A percentile compares a stretch with the other conserved stretches of the same genome.
Conservation (phyloP, 495 filamentous ascomycete species). For the Penicillium tannophilum region DNA sequence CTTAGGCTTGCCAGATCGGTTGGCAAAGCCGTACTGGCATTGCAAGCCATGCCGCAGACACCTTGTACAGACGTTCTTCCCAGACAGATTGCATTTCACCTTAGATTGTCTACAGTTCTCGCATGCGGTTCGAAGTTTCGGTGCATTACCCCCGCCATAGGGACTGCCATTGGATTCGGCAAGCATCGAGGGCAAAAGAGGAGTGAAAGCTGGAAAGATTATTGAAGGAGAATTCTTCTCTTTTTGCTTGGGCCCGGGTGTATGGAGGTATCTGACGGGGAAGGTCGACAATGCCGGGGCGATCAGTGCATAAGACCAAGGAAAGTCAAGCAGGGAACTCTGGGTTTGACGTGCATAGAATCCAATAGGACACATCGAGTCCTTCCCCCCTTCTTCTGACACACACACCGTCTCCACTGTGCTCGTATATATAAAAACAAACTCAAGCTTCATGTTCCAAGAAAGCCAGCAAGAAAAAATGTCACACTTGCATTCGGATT, state of each 20-base stretch:
- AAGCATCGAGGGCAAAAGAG: conserved; percentile 30
- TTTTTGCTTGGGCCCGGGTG: conserved; percentile 1
- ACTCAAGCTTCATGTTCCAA: conserved; percentile 21
- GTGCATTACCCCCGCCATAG: conserved; percentile 30
- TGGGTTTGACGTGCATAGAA: conserved; percentile 3
- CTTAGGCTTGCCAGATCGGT: conserved; percentile 51
- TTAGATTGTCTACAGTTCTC: conserved; percentile 53
- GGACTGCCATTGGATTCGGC: conserved; percentile 31
- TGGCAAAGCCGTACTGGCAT: conserved; percentile 49
- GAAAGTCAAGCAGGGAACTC: neutral
- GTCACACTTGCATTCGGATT: conserved; percentile 40
- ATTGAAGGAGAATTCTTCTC: neutral
- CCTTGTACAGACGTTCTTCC: conserved; percentile 44
- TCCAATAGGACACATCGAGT: conserved; percentile 15
- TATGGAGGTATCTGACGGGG: conserved; percentile 8
- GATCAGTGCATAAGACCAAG: conserved; percentile 10
- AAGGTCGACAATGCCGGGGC: conserved; percentile 11
- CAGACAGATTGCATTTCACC: conserved; percentile 49
- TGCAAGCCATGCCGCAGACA: conserved; percentile 48
- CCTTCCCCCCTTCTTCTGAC: conserved; percentile 9
- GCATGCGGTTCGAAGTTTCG: conserved; percentile 49
- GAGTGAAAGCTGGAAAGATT: neutral
- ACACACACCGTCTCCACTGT: neutral
- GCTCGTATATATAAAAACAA: conserved; percentile 24
- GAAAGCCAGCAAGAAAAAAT: conserved; percentile 16